phyloP scores from a whole-genome alignment of 2,329 filamentous ascomycete species.

The Moelleriella libera region DNA sequence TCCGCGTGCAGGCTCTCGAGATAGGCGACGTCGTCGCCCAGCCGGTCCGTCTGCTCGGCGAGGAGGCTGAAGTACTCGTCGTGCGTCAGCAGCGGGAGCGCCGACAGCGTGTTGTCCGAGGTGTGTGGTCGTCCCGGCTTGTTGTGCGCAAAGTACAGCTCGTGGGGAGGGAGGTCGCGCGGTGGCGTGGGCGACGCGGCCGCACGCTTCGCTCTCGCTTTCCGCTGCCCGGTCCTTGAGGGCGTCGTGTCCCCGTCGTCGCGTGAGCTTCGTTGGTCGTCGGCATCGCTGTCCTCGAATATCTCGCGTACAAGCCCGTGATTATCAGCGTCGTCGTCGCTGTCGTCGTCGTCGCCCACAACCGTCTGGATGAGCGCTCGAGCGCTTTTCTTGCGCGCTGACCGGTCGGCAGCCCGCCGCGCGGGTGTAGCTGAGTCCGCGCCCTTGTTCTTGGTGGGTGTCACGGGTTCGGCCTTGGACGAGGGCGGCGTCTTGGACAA shows the following conservation, averaged over 20 bases:
- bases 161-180: slow-evolving; percentile 69
- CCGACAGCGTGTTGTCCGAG: slow-evolving; percentile 70
- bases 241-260: slow-evolving; percentile 17
- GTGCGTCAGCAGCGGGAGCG: slow-evolving; percentile 66
- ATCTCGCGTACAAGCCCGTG: slow-evolving; percentile 8
- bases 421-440: slow-evolving; percentile 41
- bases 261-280: slow-evolving; percentile 10
- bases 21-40: slow-evolving; percentile 54
- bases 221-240: slow-evolving; percentile 21
- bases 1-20: slow-evolving; percentile 63
- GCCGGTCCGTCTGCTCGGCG: slow-evolving; percentile 50
- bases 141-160: slow-evolving; percentile 90
- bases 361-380: slow-evolving; percentile 60
- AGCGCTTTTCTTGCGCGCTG: slow-evolving; percentile 75
- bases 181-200: slow-evolving; percentile 63
- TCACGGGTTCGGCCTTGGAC: slow-evolving; percentile 14
- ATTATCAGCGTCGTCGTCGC: slow-evolving; percentile 4
- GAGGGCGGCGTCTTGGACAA: slow-evolving; percentile 13
- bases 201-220: slow-evolving; percentile 10
- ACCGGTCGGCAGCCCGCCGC: slow-evolving; percentile 63
- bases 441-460: slow-evolving; percentile 21
- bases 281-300: slow-evolving; percentile 50
- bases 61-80: slow-evolving; percentile 74
- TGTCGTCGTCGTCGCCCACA: slow-evolving; percentile 43
- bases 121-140: slow-evolving; percentile 69